A percentile compares a stretch with the other conserved stretches of the same genome.
These are phyloP conservation scores for Populus ilicifolia DNA, from an alignment of 345 rosid species.

Conservation along the genomic window DNA sequence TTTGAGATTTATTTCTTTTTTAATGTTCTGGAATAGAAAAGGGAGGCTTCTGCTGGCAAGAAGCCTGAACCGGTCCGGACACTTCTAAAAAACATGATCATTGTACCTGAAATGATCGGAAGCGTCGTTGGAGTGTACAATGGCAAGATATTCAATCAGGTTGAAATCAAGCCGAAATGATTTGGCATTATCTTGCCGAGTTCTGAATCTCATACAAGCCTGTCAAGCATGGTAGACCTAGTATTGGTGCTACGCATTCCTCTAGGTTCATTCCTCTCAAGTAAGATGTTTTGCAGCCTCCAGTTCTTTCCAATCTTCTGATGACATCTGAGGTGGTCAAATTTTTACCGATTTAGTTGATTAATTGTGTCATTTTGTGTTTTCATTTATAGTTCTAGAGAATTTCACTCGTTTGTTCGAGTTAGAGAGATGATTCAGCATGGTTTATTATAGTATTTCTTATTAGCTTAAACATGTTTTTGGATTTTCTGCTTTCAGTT, in stretches of 20 bases:
- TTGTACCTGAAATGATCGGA: slow-evolving; percentile 96
- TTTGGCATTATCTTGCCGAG: slow-evolving; percentile 34
- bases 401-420: not conserved
- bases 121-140: slow-evolving; percentile 92
- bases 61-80: slow-evolving; percentile 94
- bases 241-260: slow-evolving; percentile 96
- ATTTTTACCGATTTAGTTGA: slow-evolving; percentile 1
- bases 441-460: not conserved
- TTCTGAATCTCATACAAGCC: slow-evolving; percentile 48
- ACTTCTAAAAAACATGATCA: slow-evolving; percentile 85
- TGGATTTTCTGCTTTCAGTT: not conserved
- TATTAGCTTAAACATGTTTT: not conserved
- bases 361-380: not conserved
- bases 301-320: not conserved
- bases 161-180: slow-evolving; percentile 99
- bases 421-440: not conserved
- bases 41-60: slow-evolving; percentile 93
- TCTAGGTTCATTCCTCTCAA: slow-evolving; percentile 96
- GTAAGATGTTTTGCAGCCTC: slow-evolving; percentile 33
- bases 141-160: slow-evolving; percentile 91
- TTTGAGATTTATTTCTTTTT: not conserved
- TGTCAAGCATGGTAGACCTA: slow-evolving; percentile 95
- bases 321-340: not conserved
- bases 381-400: not conserved
- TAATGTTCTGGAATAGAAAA: slow-evolving; percentile 50